These are phyloP conservation scores for Cryptococcus sp. DNA, from an alignment of 1,284 basidiomycete genomes.

Conservation along the genomic window DNA sequence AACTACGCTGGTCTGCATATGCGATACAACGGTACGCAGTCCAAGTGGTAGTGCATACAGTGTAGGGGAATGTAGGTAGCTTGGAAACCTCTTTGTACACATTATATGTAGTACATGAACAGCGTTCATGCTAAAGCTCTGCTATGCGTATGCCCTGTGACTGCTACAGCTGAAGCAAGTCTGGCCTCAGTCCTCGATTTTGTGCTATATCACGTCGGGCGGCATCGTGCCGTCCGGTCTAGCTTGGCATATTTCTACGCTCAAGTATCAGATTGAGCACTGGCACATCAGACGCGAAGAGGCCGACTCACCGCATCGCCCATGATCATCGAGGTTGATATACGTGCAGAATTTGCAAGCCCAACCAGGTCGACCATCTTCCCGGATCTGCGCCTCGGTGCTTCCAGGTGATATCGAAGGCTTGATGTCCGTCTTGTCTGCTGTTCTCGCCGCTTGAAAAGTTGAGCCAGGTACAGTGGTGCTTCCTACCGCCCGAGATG, in stretches of 20 bases:
- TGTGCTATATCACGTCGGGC: slow-evolving; percentile 9
- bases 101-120: no score
- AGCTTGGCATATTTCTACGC: slow-evolving; percentile 39
- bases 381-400: not conserved
- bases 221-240: slow-evolving; percentile 34
- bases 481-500: not conserved
- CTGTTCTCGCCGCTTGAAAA: not conserved
- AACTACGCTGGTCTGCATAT: slow-evolving; percentile 26
- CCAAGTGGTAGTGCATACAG: slow-evolving; percentile 9
- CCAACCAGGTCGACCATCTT: slow-evolving; percentile 26
- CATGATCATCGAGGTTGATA: slow-evolving; percentile 35
- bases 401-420: not conserved
- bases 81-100: not conserved
- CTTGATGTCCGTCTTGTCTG: not conserved
- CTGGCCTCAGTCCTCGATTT: no score
- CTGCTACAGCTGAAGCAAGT: no score
- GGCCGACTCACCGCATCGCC: slow-evolving; percentile 39
- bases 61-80: not conserved
- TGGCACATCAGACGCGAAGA: not conserved
- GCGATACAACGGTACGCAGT: slow-evolving; percentile 23
- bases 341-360: slow-evolving; percentile 39
- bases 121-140: no score
- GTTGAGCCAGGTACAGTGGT: not conserved
- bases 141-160: no score
- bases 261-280: slow-evolving; percentile 1